phyloP scores from a whole-genome alignment of 208 protist genomes.

The Trichomonas tenax region DNA sequence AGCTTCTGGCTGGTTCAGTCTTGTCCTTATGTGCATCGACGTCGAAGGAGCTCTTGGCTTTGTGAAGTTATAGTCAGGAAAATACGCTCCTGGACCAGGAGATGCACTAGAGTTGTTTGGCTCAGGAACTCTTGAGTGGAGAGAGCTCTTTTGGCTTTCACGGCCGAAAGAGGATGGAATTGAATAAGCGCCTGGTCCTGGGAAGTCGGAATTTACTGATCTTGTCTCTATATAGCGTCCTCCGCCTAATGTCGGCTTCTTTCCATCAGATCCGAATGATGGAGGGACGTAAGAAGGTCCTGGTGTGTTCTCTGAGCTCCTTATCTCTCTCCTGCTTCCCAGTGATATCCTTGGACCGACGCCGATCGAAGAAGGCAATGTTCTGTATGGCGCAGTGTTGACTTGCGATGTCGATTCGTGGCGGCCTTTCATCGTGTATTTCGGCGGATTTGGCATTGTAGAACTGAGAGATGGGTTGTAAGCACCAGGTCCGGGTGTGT shows the following conservation, averaged over 20 bases:
- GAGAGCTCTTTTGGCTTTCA: neutral
- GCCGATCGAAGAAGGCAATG: neutral
- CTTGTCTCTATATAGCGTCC: neutral
- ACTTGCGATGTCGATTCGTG: neutral
- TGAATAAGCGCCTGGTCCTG: neutral
- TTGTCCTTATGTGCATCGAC: neutral
- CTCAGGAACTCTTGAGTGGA: neutral
- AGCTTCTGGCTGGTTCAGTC: neutral
- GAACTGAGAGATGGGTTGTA: neutral
- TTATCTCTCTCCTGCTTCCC: neutral
- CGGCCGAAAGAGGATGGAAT: neutral
- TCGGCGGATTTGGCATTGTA: neutral
- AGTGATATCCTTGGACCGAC: neutral
- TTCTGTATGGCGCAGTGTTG: neutral
- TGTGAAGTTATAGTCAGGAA: neutral
- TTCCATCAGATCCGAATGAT: neutral
- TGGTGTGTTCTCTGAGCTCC: neutral
- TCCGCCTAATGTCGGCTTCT: neutral
- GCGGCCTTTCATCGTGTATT: neutral
- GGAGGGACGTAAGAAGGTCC: neutral
- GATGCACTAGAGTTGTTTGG: neutral
- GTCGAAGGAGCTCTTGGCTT: neutral
- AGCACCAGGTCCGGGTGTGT: neutral
- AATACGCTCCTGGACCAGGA: neutral
- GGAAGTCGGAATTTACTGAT: neutral